A percentile compares a stretch with the other conserved stretches of the same genome.
These are phyloP conservation scores for Aspergillus sp. DNA, from an alignment of 2,329 filamentous ascomycete genomes.

Conservation along the genomic window DNA sequence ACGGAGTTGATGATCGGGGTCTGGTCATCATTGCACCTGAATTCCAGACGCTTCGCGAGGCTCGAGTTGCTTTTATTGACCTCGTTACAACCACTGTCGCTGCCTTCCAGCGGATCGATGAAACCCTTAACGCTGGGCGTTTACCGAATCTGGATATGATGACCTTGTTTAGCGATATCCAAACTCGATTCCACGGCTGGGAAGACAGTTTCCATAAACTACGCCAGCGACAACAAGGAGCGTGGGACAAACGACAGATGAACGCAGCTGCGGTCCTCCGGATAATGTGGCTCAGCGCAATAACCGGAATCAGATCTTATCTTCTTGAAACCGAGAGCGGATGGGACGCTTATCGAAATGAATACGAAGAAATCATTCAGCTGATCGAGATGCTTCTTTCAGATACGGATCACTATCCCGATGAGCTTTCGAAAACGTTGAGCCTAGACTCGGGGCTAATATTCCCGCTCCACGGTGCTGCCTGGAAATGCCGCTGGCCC, in stretches of 20 bases:
- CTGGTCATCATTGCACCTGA: neutral
- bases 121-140: neutral
- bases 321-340: conserved; percentile 9
- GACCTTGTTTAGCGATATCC: neutral
- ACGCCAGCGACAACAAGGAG: conserved; percentile 3
- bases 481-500: conserved; percentile 23
- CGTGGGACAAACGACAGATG: neutral
- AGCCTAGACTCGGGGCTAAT: conserved; percentile 17
- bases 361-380: conserved; percentile 11
- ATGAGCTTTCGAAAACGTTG: conserved; percentile 10
- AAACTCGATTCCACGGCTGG: conserved; percentile 6
- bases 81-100: conserved; percentile 9
- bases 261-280: conserved; percentile 11
- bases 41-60: conserved; percentile 14
- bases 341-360: conserved; percentile 12
- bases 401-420: conserved; percentile 5
- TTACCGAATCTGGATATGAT: neutral
- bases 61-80: conserved; percentile 12
- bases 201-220: conserved; percentile 12
- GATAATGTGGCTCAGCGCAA: conserved; percentile 9
- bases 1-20: neutral
- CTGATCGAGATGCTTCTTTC: conserved; percentile 6
- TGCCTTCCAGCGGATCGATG: conserved; percentile 4
- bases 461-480: conserved; percentile 19
- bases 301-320: conserved; percentile 9